phyloP scores from a whole-genome alignment of 2,329 filamentous ascomycete genomes.

The Cladosporium velox region DNA sequence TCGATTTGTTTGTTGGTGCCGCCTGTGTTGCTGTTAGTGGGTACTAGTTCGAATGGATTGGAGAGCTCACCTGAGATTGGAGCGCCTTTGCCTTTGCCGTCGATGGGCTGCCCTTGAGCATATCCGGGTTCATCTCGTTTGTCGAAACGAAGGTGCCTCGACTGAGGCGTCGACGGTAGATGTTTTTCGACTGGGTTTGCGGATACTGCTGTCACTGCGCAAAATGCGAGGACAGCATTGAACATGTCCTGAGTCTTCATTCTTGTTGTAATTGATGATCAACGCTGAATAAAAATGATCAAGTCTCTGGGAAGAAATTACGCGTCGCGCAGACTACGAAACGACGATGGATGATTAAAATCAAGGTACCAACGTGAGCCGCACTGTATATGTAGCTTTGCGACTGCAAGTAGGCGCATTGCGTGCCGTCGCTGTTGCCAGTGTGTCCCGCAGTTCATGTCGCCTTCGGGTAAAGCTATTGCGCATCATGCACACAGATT shows the following conservation, averaged over 20 bases:
- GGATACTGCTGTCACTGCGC: background rate
- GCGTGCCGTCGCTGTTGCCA: background rate
- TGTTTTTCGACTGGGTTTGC: background rate
- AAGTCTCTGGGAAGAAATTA: background rate
- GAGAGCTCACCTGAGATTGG: constrained; percentile 55
- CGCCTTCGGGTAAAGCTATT: background rate
- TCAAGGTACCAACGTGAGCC: background rate
- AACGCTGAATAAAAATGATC: background rate
- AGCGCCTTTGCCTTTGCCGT: constrained; percentile 59
- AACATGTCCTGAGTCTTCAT: constrained; percentile 7
- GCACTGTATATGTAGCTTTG: background rate
- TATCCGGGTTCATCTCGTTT: constrained; percentile 41
- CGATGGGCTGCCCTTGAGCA: constrained; percentile 57
- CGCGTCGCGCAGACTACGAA: background rate
- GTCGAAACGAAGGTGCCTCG: constrained; percentile 28
- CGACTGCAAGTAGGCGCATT: background rate
- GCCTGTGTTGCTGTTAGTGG: constrained; percentile 45
- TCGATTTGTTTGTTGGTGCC: constrained; percentile 65
- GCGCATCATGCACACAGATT: background rate
- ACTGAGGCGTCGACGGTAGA: constrained; percentile 17
- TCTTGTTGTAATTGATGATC: background rate
- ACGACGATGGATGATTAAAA: background rate
- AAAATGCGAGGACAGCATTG: constrained; percentile 1
- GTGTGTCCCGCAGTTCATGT: background rate
- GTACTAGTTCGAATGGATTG: background rate